Evolutionary conservation across 139 green algal species (phyloP).

Genomic region (Chlamydomonas sp.): DNA sequence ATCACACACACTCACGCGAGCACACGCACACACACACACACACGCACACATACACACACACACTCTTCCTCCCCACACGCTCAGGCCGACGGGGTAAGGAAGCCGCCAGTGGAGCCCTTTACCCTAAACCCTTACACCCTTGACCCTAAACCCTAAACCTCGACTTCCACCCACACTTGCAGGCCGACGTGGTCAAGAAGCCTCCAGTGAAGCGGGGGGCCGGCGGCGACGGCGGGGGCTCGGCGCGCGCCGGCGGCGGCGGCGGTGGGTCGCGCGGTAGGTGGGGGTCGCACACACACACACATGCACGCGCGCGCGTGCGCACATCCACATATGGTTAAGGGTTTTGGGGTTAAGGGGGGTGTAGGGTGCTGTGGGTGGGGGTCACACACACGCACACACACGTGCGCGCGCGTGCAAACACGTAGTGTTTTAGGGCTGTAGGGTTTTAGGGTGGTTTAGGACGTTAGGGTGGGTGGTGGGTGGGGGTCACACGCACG

Average conservation of each 20-base stretch:
- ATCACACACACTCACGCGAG: not conserved
- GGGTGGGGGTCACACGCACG: too few species aligned
- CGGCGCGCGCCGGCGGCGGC: too few species aligned
- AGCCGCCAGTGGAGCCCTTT: not conserved
- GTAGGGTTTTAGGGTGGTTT: too few species aligned
- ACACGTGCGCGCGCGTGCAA: not conserved
- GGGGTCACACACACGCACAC: not conserved
- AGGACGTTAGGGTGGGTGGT: too few species aligned
- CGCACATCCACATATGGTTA: not conserved
- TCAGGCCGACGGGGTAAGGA: not conserved
- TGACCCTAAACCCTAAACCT: too few species aligned
- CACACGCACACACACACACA: conserved; percentile 2
- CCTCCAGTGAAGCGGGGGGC: conserved; percentile 22
- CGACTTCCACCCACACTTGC: too few species aligned
- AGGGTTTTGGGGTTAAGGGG: too few species aligned
- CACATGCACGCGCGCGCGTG: not conserved
- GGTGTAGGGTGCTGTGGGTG: too few species aligned
- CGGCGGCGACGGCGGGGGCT: not conserved
- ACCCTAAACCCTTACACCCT: too few species aligned
- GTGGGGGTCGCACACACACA: not conserved
- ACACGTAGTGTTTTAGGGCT: too few species aligned
- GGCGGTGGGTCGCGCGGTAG: not conserved
- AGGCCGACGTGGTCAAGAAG: conserved; percentile 33
- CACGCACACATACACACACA: conserved; percentile 6
- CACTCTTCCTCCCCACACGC: not conserved